A percentile compares a stretch with the other conserved stretches of the same genome.
Evolutionary conservation across 805 yeast species (phyloP).

Genomic region (Myxozyma melibiosi): DNA sequence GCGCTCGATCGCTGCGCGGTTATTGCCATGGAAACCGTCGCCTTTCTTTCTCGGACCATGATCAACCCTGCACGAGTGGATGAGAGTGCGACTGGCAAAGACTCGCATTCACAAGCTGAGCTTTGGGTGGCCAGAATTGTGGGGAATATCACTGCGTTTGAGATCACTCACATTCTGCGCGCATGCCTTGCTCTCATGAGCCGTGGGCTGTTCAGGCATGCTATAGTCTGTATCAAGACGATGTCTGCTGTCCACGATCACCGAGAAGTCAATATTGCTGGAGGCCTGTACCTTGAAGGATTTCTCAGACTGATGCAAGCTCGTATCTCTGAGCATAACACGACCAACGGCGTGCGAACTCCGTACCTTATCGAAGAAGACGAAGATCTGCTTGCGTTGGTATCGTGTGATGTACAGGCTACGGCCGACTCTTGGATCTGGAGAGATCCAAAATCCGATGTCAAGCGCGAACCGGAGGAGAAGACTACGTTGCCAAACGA

Average conservation of each 20-base stretch:
- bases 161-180: constrained; percentile 24
- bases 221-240: constrained; percentile 26
- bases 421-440: constrained; percentile 28
- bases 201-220: constrained; percentile 27
- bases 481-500: too few relatives aligned
- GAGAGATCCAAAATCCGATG: neutral
- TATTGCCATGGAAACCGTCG: constrained; percentile 24
- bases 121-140: constrained; percentile 22
- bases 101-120: neutral
- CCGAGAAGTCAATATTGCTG: constrained; percentile 27
- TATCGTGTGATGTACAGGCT: constrained; percentile 51
- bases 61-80: constrained; percentile 5
- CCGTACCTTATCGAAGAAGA: constrained; percentile 20
- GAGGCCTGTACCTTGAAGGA: constrained; percentile 25
- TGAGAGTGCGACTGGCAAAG: neutral
- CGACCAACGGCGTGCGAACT: neutral
- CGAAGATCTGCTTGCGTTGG: constrained; percentile 24
- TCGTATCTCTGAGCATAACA: neutral
- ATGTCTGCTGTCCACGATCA: constrained; percentile 28
- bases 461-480: neutral
- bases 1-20: constrained; percentile 28
- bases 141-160: constrained; percentile 12
- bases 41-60: constrained; percentile 26
- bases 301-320: constrained; percentile 10
- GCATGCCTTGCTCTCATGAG: constrained; percentile 17